These are phyloP conservation scores for Microbotryum violaceum DNA, from an alignment of 1,284 basidiomycete genomes.

Conservation along the genomic window DNA sequence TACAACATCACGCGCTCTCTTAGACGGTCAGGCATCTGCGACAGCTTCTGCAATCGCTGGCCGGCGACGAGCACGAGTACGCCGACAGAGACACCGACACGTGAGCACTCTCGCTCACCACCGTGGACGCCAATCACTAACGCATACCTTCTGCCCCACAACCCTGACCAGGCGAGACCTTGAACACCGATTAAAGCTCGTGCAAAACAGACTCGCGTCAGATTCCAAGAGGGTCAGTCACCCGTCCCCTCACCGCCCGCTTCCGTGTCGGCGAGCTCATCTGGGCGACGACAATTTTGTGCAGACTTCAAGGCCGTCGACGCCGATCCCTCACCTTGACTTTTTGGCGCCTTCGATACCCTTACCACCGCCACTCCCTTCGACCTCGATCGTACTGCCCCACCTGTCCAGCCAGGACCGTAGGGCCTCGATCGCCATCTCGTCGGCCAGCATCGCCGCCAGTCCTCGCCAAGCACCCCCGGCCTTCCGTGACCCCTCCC, in stretches of 20 bases:
- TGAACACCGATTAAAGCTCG: background rate
- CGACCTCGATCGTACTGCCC: background rate
- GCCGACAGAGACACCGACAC: background rate
- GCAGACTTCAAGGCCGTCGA: background rate
- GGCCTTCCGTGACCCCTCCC: background rate
- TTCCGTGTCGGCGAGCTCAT: background rate
- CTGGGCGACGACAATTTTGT: background rate
- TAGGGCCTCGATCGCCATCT: too few species aligned
- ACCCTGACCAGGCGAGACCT: background rate
- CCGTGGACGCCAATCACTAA: background rate
- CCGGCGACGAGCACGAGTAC: background rate
- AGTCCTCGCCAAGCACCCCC: background rate
- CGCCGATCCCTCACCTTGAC: constrained; percentile 1
- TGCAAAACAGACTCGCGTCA: too few species aligned
- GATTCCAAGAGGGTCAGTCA: background rate
- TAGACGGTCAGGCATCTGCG: constrained; percentile 15
- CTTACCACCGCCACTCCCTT: constrained; percentile 2
- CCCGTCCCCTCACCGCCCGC: background rate
- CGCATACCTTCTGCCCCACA: background rate
- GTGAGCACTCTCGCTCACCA: background rate
- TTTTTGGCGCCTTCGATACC: constrained; percentile 7
- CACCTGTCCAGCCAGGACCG: too few species aligned
- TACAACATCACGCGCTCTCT: background rate
- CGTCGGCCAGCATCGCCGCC: too few species aligned
- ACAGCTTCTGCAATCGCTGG: constrained; percentile 1